Evolutionary conservation across 768 basidiomycete species (phyloP).

Genomic region (Boletus pseudo-olivaceus): DNA sequence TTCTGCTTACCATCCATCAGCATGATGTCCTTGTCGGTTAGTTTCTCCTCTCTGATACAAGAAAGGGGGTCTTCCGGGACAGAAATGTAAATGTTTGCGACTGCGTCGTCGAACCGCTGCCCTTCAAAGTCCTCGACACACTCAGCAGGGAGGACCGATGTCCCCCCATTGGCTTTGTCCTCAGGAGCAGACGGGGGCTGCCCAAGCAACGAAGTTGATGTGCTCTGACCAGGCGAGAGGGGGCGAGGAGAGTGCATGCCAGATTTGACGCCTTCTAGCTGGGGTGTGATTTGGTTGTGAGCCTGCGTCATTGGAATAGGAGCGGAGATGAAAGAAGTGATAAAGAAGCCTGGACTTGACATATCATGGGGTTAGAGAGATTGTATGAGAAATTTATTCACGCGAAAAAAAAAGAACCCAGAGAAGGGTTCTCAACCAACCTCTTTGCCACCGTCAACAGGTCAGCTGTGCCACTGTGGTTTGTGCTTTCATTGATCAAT

Average conservation of each 20-base stretch:
- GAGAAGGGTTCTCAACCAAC: conserved; percentile 18
- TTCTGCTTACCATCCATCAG: conserved; percentile 55
- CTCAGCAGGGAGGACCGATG: background rate
- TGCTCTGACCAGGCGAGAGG: conserved; percentile 17
- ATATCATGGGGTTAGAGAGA: conserved; percentile 27
- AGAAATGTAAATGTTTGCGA: conserved; percentile 34
- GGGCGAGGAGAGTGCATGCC: conserved; percentile 21
- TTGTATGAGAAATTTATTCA: conserved; percentile 16
- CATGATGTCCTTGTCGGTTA: conserved; percentile 48
- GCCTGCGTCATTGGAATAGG: conserved; percentile 23
- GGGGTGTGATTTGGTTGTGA: conserved; percentile 18
- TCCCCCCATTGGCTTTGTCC: background rate
- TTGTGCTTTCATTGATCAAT: conserved; percentile 1
- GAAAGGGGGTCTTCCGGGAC: conserved; percentile 22
- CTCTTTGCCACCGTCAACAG: conserved; percentile 17
- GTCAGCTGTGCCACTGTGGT: conserved; percentile 1
- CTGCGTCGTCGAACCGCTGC: conserved; percentile 28
- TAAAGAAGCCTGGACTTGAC: conserved; percentile 31
- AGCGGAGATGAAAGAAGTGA: conserved; percentile 33
- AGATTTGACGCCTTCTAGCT: conserved; percentile 11
- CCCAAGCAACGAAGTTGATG: conserved; percentile 18
- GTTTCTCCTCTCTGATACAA: conserved; percentile 50
- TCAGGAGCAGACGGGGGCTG: conserved; percentile 21
- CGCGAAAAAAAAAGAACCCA: conserved; percentile 16
- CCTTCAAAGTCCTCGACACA: conserved; percentile 6